Evolutionary conservation across 2,329 filamentous ascomycete genomes (phyloP), one percentile per base, ranked within the genome.

Genomic region (Falciphora oryzae): DNA sequence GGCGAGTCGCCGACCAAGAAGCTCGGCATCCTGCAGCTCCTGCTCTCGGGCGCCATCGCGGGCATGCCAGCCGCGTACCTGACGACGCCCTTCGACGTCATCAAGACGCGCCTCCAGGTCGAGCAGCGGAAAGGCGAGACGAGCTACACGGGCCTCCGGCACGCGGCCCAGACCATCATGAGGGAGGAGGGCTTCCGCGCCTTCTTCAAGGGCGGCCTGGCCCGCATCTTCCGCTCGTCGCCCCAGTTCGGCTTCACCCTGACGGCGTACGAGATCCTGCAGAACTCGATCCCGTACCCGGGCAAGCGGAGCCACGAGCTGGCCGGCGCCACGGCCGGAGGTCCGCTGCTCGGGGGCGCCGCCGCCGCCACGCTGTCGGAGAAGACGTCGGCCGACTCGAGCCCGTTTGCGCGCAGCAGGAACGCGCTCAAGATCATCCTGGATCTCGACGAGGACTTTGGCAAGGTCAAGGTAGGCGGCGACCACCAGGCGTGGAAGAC

Each of bases 191-290:
- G 95, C 14, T 94, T 97, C 85, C 87, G 85, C 68, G 95, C 95
- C 31, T 99, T 99, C 83, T 99, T 98, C 88, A 98, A 98, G 83
- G 95, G 95, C 70, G 95, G 95, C 1, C 93, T 94, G 1, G 95
- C 95, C 11, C 92, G 95, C 81, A 96, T 99, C 73, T 79, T 98
- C 75, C 90, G 95, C 73, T 97, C 93, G 0, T 97, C 93, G 16
- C 95, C 95, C 22, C 95, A 99, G 75, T 99, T 99, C 76, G 95
- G 95, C 69, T 98, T 98, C 82, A 99, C 95, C 0, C 87, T 99
- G 29, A 95, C 95, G 4, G 91, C 91, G 58, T 99, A 98, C 77
- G 95, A 99, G 78, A 84, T 99, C 53, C 81, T 99, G 62, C 93
- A 97, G 79, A 90, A 82, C 67, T 64, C 88, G 58, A 79, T 98